Conservation (phyloP, 805 yeast genomes). For the Naumovozyma castellii region DNA sequence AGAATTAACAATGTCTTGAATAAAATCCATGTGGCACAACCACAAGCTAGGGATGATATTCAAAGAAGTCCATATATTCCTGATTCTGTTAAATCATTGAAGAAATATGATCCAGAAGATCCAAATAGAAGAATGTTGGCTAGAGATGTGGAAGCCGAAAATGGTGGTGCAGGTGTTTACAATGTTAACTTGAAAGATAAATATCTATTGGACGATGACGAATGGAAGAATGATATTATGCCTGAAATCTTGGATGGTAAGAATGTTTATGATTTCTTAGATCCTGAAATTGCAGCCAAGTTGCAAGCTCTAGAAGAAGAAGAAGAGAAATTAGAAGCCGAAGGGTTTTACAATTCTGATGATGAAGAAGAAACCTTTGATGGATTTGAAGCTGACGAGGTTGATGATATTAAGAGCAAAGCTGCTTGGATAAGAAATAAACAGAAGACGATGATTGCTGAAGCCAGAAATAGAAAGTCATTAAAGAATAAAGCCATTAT, state of each 20-base stretch:
- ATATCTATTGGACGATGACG: conserved; percentile 87
- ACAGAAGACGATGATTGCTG: conserved; percentile 87
- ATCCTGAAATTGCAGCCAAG: conserved; percentile 88
- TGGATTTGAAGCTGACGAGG: conserved; percentile 57
- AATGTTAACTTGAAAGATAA: conserved; percentile 89
- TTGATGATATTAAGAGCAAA: conserved; percentile 62
- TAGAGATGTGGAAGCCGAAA: conserved; percentile 82
- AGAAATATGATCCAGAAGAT: conserved; percentile 68
- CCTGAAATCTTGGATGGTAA: conserved; percentile 95
- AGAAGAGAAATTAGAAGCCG: conserved; percentile 85
- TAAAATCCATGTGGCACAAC: conserved; percentile 90
- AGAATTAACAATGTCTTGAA: conserved; percentile 82
- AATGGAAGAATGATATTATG: conserved; percentile 95
- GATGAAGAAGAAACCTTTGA: conserved; percentile 64
- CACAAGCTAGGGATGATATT: conserved; percentile 78
- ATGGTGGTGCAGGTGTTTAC: conserved; percentile 98
- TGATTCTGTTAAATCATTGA: conserved; percentile 50
- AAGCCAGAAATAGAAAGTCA: conserved; percentile 77
- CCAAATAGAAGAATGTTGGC: conserved; percentile 76
- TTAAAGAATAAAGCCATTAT: conserved; percentile 77
- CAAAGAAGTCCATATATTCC: conserved; percentile 78
- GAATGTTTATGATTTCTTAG: conserved; percentile 95
- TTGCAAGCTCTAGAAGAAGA: conserved; percentile 93
- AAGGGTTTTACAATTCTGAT: conserved; percentile 93
- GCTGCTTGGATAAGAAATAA: conserved; percentile 94